These are phyloP conservation scores for Dissophora globulifera DNA, from an alignment of 192 early-diverging fungal genomes.

Conservation along the genomic window DNA sequence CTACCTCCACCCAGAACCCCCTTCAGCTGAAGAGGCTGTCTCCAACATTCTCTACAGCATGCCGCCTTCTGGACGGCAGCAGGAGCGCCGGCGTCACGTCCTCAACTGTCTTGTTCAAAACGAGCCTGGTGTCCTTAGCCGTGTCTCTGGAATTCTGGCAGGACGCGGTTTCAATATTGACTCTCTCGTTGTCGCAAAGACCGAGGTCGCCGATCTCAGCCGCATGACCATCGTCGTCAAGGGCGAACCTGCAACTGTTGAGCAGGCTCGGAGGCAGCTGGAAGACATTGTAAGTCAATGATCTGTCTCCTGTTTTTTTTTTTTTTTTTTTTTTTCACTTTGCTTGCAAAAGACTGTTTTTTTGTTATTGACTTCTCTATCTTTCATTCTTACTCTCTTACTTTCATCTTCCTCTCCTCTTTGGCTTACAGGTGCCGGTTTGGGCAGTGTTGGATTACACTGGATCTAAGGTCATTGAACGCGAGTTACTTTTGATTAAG, in stretches of 20 bases:
- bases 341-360: background rate
- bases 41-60: slow-evolving; percentile 97
- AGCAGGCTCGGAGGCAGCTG: slow-evolving; percentile 93
- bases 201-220: slow-evolving; percentile 91
- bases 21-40: slow-evolving; percentile 93
- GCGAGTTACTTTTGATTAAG: slow-evolving; percentile 94
- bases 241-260: slow-evolving; percentile 83
- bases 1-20: slow-evolving; percentile 62
- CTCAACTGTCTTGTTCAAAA: slow-evolving; percentile 96
- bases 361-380: background rate
- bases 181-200: slow-evolving; percentile 94
- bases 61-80: slow-evolving; percentile 61
- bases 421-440: slow-evolving; percentile 82
- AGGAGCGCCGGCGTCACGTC: slow-evolving; percentile 80
- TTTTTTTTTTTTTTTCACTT: slow-evolving; percentile 3
- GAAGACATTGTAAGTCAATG: slow-evolving; percentile 85
- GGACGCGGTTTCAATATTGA: slow-evolving; percentile 98
- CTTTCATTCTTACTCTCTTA: background rate
- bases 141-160: slow-evolving; percentile 89
- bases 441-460: slow-evolving; percentile 99
- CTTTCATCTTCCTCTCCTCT: too few species aligned
- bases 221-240: slow-evolving; percentile 97
- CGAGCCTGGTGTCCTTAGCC: slow-evolving; percentile 87
- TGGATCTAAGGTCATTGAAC: slow-evolving; percentile 85
- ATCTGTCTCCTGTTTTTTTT: background rate